Base-by-base conservation (phyloP, 192 early-diverging fungal genomes). In the Coemansia sp. region DNA sequence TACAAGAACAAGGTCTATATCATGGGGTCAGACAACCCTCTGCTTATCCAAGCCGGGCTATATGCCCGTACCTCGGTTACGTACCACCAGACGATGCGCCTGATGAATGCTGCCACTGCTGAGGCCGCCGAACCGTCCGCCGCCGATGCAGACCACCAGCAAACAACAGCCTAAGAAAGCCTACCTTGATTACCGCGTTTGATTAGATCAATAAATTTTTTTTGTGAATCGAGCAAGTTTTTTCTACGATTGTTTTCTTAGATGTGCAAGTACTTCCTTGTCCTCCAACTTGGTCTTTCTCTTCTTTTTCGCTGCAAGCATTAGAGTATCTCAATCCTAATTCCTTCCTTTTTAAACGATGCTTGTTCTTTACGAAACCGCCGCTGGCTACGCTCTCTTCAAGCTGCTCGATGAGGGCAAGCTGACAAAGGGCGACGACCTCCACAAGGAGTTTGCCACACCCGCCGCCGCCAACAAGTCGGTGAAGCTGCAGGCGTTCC, bases 371-470 rank as follows among this genome's bases (percentile, higher is more conserved):
- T 96, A 92, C 87, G 97, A 99, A 84, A 96, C 95, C 45, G 89
- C 95, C 56, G 95, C 95, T 53, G 97, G 97, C 55, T 97, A 93
- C 69, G 95, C 97, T 66, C 87, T 99, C 55, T 99, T 98, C 86
- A 93, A 93, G 88, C 84, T 95, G 84, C 83, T 91, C 53, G 91
- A 96, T 77, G 92, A 96, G 69, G 89, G 85, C 60, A 94, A 94
- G 84, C 84, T 97, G 64, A 82, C 88, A 71, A 91, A 93, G 73
- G 90, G 92, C 42, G 94, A 97, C 50, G 83, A 89, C 51, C 82
- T 97, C 66, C 88, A 88, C 87, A 91, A 93, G 81, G 85, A 90
- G 69, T 99, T 99, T 77, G 90, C 89, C 62, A 90, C 93, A 31
- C 83, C 95, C 28, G 94, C 93, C 56, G 75, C 79, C 55, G 95